Evolutionary conservation across 495 filamentous ascomycete genomes (phyloP).

Genomic region (Annulohypoxylon stygium): DNA sequence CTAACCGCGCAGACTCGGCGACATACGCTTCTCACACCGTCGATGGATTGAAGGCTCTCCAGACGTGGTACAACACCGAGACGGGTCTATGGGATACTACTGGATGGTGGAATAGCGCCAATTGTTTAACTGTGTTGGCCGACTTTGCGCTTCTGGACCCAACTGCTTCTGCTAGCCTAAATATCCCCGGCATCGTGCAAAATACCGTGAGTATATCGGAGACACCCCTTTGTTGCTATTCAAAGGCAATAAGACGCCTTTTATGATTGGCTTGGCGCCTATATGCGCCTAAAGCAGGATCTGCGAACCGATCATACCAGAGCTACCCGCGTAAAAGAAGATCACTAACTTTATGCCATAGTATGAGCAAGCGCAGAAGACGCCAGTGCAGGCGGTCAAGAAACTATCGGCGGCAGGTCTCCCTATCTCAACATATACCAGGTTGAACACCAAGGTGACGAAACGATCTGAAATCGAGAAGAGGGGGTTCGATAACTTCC

Average conservation of each 20-base stretch:
- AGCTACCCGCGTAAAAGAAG: background rate
- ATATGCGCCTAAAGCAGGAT: background rate
- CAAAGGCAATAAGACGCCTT: background rate
- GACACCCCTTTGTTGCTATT: background rate
- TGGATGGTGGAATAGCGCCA: slow-evolving; percentile 85
- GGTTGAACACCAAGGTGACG: slow-evolving; percentile 13
- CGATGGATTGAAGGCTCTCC: slow-evolving; percentile 64
- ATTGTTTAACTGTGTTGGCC: slow-evolving; percentile 72
- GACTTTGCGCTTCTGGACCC: slow-evolving; percentile 67
- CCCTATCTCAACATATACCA: slow-evolving; percentile 52
- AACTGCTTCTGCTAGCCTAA: slow-evolving; percentile 46
- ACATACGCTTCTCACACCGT: slow-evolving; percentile 58
- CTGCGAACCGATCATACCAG: background rate
- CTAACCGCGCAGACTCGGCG: slow-evolving; percentile 28
- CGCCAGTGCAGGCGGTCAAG: slow-evolving; percentile 50
- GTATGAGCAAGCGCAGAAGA: slow-evolving; percentile 56
- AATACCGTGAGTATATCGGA: slow-evolving; percentile 55
- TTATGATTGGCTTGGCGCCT: background rate
- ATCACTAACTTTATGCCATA: slow-evolving; percentile 23
- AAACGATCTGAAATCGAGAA: slow-evolving; percentile 34
- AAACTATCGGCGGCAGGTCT: slow-evolving; percentile 47
- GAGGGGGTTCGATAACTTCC: slow-evolving; percentile 61
- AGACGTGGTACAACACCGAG: slow-evolving; percentile 71
- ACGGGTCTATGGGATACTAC: slow-evolving; percentile 75
- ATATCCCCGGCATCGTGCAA: slow-evolving; percentile 55